phyloP scores from a whole-genome alignment of 2,329 filamentous ascomycete genomes.

The Penicillium sp. region DNA sequence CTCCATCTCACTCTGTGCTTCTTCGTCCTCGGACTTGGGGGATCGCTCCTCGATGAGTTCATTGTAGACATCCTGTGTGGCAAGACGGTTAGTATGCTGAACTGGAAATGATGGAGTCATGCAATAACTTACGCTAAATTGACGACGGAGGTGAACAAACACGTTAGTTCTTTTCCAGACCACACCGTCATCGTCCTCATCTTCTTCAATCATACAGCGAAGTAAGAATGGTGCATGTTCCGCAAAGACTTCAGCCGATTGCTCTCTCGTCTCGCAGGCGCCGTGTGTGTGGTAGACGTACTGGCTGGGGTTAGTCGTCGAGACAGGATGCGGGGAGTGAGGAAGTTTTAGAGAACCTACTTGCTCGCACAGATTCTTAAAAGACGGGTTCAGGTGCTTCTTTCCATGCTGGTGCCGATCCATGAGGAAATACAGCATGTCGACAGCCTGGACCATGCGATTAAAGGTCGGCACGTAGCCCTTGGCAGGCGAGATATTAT shows the following conservation, averaged over 20 bases:
- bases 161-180: slow-evolving; percentile 49
- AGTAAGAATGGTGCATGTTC: slow-evolving; percentile 51
- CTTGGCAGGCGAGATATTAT: slow-evolving; percentile 56
- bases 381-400: slow-evolving; percentile 38
- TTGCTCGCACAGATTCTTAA: slow-evolving; percentile 45
- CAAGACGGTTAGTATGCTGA: neutral
- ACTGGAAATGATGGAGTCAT: neutral
- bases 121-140: slow-evolving; percentile 40
- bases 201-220: slow-evolving; percentile 49
- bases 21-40: slow-evolving; percentile 21
- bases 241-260: slow-evolving; percentile 50
- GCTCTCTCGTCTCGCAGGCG: slow-evolving; percentile 47
- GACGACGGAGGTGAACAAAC: slow-evolving; percentile 47
- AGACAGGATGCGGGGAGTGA: neutral
- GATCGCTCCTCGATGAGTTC: slow-evolving; percentile 32
- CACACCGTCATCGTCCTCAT: slow-evolving; percentile 45
- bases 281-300: slow-evolving; percentile 47
- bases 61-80: slow-evolving; percentile 37
- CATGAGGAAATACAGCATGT: slow-evolving; percentile 62
- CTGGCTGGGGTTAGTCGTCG: slow-evolving; percentile 27
- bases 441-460: slow-evolving; percentile 61
- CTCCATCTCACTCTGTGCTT: slow-evolving; percentile 24
- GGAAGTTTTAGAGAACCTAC: slow-evolving; percentile 26
- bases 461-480: slow-evolving; percentile 57
- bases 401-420: slow-evolving; percentile 54